Evolutionary conservation across 495 filamentous ascomycete species (phyloP).

Genomic region (Amniculicola lignicola): DNA sequence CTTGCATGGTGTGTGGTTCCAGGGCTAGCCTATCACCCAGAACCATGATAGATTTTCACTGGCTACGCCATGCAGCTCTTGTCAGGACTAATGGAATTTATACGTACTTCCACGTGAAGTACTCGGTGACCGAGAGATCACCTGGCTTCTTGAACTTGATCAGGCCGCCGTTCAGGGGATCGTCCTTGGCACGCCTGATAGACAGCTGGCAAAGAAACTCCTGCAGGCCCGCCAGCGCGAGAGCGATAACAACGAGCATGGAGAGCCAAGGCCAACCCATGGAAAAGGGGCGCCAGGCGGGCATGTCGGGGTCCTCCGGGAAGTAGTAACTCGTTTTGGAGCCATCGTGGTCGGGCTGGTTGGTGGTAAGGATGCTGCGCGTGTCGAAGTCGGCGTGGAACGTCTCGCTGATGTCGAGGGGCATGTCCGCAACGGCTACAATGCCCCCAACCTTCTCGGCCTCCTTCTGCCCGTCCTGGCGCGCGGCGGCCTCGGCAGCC

Average conservation of each 20-base stretch:
- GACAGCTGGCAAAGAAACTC: slow-evolving; percentile 63
- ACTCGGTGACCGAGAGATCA: slow-evolving; percentile 51
- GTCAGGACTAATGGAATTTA: too few species aligned
- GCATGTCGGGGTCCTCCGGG: slow-evolving; percentile 45
- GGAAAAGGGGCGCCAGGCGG: slow-evolving; percentile 69
- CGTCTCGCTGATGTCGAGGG: slow-evolving; percentile 24
- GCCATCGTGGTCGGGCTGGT: slow-evolving; percentile 1
- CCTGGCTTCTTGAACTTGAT: slow-evolving; percentile 53
- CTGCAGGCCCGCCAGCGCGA: slow-evolving; percentile 53
- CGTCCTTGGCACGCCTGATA: slow-evolving; percentile 21
- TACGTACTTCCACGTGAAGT: slow-evolving; percentile 72
- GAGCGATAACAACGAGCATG: slow-evolving; percentile 55
- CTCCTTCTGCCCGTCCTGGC: slow-evolving; percentile 22
- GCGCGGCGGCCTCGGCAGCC: background rate
- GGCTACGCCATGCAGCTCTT: too few species aligned
- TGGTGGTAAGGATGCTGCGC: slow-evolving; percentile 17
- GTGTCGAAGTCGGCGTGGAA: slow-evolving; percentile 21
- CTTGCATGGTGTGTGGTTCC: too few species aligned
- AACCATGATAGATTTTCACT: too few species aligned
- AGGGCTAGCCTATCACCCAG: too few species aligned
- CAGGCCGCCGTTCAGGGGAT: slow-evolving; percentile 36
- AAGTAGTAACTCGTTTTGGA: slow-evolving; percentile 36
- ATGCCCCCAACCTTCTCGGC: slow-evolving; percentile 32
- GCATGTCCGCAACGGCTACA: slow-evolving; percentile 29
- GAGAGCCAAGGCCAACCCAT: slow-evolving; percentile 65